A percentile compares a stretch with the other conserved stretches of the same genome.
These are phyloP conservation scores for Taphrina confusa DNA, from an alignment of 1,139 yeast species.

Conservation along the genomic window DNA sequence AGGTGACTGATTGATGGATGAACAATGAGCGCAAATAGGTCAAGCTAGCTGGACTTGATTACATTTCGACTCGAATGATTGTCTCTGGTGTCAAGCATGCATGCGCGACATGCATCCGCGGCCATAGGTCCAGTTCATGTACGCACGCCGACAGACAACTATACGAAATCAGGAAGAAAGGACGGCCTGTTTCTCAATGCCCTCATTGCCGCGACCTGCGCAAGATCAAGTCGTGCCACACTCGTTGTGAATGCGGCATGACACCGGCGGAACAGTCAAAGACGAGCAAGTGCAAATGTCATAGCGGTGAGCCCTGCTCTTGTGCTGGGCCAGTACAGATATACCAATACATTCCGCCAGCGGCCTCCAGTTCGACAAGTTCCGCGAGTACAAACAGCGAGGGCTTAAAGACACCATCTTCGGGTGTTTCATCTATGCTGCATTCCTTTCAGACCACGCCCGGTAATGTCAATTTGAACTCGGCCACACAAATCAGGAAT, in stretches of 20 bases:
- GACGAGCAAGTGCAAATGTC: constrained; percentile 14
- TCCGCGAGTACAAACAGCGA: constrained; percentile 9
- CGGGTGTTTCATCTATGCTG: constrained; percentile 7
- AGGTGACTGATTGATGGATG: too few relatives aligned
- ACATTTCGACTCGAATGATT: too few relatives aligned
- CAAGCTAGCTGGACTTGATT: too few relatives aligned
- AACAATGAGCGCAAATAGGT: too few relatives aligned
- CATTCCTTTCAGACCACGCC: constrained; percentile 11
- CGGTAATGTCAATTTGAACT: background rate
- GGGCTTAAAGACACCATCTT: constrained; percentile 3
- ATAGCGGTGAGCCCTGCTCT: constrained; percentile 26
- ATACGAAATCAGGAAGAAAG: constrained; percentile 83
- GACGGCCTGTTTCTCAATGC: constrained; percentile 60
- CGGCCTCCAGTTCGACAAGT: background rate
- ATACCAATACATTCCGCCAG: constrained; percentile 24
- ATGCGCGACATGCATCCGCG: constrained; percentile 36
- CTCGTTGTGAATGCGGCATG: constrained; percentile 68
- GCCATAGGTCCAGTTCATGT: constrained; percentile 82
- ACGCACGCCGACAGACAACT: constrained; percentile 76
- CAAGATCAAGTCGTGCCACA: constrained; percentile 49
- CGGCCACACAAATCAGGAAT: constrained; percentile 9
- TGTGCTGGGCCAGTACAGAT: constrained; percentile 32
- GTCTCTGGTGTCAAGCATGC: constrained; percentile 31
- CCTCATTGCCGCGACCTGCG: constrained; percentile 39
- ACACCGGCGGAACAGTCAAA: constrained; percentile 22